These are phyloP conservation scores for Lyophyllum decastes DNA, from an alignment of 768 basidiomycete genomes.

Conservation along the genomic window DNA sequence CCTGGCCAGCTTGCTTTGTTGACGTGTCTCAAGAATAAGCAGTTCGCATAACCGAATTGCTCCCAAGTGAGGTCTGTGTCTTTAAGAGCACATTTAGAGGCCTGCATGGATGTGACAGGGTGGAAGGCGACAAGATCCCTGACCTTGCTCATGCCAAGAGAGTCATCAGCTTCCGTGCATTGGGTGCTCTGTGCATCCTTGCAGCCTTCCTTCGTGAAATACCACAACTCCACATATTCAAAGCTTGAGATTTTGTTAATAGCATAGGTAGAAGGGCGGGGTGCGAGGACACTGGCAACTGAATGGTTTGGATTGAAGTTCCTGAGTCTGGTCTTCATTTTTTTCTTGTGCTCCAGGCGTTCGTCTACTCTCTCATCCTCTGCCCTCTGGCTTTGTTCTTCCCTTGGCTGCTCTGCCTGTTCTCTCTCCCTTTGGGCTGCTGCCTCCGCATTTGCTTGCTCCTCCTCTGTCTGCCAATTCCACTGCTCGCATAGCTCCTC, in stretches of 20 bases:
- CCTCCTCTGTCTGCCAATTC: background rate
- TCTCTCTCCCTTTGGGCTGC: background rate
- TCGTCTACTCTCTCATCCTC: too few species aligned
- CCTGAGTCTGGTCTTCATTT: background rate
- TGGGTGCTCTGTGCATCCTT: background rate
- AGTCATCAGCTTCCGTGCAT: background rate
- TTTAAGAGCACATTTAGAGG: background rate
- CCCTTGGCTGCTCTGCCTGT: background rate
- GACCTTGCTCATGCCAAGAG: background rate
- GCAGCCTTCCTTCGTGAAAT: slow-evolving; percentile 1
- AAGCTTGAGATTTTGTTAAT: slow-evolving; percentile 3
- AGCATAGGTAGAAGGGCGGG: background rate
- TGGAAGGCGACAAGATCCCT: background rate
- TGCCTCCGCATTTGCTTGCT: background rate
- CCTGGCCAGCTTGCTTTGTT: background rate
- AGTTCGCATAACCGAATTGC: background rate
- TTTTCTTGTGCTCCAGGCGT: background rate
- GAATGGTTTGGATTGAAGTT: background rate
- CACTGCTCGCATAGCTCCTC: background rate
- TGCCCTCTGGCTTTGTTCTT: background rate
- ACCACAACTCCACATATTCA: background rate
- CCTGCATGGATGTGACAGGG: background rate
- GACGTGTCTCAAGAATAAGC: background rate
- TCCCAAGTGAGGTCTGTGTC: slow-evolving; percentile 4
- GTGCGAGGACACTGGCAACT: background rate